A percentile compares a stretch with the other conserved stretches of the same genome.
phyloP scores from a whole-genome alignment of 495 filamentous ascomycete genomes.

The Penicillium riverlandense region DNA sequence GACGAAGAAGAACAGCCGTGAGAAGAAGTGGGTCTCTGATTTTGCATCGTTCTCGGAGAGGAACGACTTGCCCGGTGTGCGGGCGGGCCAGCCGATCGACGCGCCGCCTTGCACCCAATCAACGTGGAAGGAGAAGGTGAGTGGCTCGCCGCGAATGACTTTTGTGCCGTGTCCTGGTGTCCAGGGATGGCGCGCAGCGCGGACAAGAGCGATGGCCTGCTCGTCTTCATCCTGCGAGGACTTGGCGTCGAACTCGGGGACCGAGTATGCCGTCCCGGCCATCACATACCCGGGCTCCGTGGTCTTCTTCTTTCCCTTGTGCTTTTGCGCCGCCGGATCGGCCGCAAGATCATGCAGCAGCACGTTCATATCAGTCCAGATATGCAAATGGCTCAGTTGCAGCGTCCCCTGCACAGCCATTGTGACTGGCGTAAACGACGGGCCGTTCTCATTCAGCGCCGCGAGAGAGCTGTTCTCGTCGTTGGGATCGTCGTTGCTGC shows the following conservation, averaged over 20 bases:
- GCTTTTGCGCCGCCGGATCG: slow-evolving; percentile 17
- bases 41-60: slow-evolving; percentile 25
- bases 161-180: slow-evolving; percentile 43
- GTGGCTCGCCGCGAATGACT: slow-evolving; percentile 78
- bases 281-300: slow-evolving; percentile 60
- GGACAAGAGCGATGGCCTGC: slow-evolving; percentile 26
- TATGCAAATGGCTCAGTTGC: slow-evolving; percentile 83
- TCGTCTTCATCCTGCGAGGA: slow-evolving; percentile 20
- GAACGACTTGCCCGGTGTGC: slow-evolving; percentile 25
- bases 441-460: slow-evolving; percentile 31
- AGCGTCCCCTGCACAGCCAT: slow-evolving; percentile 85
- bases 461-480: slow-evolving; percentile 16
- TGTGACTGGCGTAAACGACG: slow-evolving; percentile 57
- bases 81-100: slow-evolving; percentile 34
- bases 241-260: slow-evolving; percentile 54
- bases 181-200: slow-evolving; percentile 38
- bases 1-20: slow-evolving; percentile 33
- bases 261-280: slow-evolving; percentile 79
- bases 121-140: slow-evolving; percentile 74
- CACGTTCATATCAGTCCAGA: slow-evolving; percentile 82
- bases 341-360: slow-evolving; percentile 64
- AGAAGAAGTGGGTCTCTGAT: slow-evolving; percentile 19
- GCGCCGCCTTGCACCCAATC: slow-evolving; percentile 75
- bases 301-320: slow-evolving; percentile 16
- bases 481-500: slow-evolving; percentile 3